Evolutionary conservation across 2,329 filamentous ascomycete species (phyloP), one percentile per base, ranked within the genome.

Genomic region (Fusarium scirpi): DNA sequence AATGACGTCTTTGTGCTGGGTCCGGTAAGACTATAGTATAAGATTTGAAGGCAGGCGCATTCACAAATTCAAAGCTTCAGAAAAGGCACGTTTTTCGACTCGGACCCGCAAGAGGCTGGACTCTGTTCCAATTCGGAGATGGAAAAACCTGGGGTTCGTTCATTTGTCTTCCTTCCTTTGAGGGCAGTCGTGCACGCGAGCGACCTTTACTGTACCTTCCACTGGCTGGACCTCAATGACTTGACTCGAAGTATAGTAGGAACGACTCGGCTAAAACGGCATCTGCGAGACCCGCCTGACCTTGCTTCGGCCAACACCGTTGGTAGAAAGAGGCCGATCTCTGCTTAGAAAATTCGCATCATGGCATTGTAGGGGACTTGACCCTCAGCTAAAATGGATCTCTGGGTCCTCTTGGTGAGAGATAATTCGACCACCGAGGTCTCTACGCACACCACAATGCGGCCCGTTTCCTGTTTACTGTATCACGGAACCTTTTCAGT

Each of bases 251-350:
- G n/a, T 16, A 15, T 12, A 46, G 45, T 29, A 66, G 43, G 54
- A 41, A 30, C 55, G 27, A 52, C 38, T 55, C 73, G 73, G 73
- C 38, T 75, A 72, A 53, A 52, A 73, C 73, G 73, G 73, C 73
- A 75, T 70, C 71, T 38, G 20, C 30, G 15, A 62, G 66, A 69
- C 66, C 66, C 66, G 65, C 66, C 38, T 48, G 65, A 62, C 46
- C 49, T 66, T 67, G 29, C 38, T 67, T 70, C 66, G 66, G 67
- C 62, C 66, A 57, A 69, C 67, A 48, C 67, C 56, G 67, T 62
- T 62, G 53, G 62, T 11, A 56, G 47, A 32, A 48, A 29, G 25
- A 59, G 66, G 58, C 44, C 58, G 60, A 72, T 73, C 62, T 60
- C 54, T 61, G 43, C 52, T 62, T 22, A 24, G 44, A 70, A 67